These are phyloP conservation scores for Pinus albicaulis DNA, from an alignment of 75 land plant species.

Conservation along the genomic window DNA sequence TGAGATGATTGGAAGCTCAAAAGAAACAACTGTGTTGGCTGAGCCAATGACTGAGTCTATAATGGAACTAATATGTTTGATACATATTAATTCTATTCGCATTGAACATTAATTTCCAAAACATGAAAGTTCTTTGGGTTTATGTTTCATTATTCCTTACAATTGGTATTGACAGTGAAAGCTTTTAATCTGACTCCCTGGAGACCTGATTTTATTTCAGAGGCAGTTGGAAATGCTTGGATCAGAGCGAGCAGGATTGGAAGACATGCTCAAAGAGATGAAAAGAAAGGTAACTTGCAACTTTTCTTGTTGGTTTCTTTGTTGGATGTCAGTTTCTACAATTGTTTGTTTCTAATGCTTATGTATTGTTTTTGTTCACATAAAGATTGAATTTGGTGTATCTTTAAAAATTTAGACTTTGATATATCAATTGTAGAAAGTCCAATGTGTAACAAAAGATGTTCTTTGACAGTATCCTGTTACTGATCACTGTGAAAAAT, in stretches of 20 bases:
- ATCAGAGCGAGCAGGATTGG: conserved; percentile 87
- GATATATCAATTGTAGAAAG: no score
- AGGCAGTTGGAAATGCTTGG: conserved; percentile 86
- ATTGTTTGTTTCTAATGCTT: no score
- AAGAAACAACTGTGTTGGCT: neutral
- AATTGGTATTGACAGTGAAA: no score
- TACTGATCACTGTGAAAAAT: no score
- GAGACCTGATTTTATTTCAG: conserved; percentile 32
- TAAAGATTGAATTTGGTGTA: no score
- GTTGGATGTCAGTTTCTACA: neutral
- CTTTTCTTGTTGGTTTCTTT: conserved; percentile 6
- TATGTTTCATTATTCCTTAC: neutral
- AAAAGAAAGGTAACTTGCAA: conserved; percentile 72
- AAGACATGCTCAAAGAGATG: conserved; percentile 99
- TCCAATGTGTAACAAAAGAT: no score
- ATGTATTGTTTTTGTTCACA: no score
- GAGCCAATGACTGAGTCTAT: neutral
- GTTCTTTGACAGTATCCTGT: no score
- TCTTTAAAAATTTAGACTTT: no score
- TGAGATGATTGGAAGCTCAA: neutral
- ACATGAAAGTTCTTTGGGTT: neutral
- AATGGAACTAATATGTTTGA: neutral
- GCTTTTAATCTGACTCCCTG: neutral
- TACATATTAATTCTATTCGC: neutral
- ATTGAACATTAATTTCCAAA: neutral